Conservation (phyloP, 2,329 filamentous ascomycete genomes). For the Epichloe sibirici region DNA sequence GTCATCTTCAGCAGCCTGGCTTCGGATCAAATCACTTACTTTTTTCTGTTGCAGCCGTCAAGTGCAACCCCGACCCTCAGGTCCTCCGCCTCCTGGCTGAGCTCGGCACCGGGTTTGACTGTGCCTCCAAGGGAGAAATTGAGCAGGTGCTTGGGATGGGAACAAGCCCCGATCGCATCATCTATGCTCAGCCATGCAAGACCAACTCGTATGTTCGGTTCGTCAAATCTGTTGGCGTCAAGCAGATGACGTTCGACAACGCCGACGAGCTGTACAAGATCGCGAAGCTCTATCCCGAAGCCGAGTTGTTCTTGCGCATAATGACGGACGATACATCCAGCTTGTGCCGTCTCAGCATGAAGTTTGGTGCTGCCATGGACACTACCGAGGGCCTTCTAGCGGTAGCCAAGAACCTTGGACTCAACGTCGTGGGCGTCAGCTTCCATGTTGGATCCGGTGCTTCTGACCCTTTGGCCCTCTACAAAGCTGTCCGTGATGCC, state of each 20-base stretch:
- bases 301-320: constrained; percentile 89
- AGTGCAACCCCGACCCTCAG: constrained; percentile 92
- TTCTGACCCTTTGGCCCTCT: constrained; percentile 82
- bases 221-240: constrained; percentile 72
- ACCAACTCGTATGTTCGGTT: constrained; percentile 95
- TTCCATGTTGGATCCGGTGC: constrained; percentile 97
- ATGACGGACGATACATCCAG: constrained; percentile 92
- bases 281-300: constrained; percentile 77
- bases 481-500: constrained; percentile 83
- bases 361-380: constrained; percentile 89
- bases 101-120: constrained; percentile 92
- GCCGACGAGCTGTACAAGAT: constrained; percentile 97
- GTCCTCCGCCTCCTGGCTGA: constrained; percentile 78
- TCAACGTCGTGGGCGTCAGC: constrained; percentile 90
- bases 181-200: constrained; percentile 99
- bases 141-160: constrained; percentile 79
- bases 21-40: not conserved
- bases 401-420: constrained; percentile 66
- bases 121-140: constrained; percentile 94
- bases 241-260: constrained; percentile 99
- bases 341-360: constrained; percentile 88
- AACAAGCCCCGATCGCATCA: constrained; percentile 79
- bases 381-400: constrained; percentile 64
- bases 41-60: constrained; percentile 59
- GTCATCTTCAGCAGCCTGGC: not conserved